Evolutionary conservation across 2,329 filamentous ascomycete genomes (phyloP), one percentile per base, ranked within the genome.

Genomic region (Pseudogymnoascus sp.): DNA sequence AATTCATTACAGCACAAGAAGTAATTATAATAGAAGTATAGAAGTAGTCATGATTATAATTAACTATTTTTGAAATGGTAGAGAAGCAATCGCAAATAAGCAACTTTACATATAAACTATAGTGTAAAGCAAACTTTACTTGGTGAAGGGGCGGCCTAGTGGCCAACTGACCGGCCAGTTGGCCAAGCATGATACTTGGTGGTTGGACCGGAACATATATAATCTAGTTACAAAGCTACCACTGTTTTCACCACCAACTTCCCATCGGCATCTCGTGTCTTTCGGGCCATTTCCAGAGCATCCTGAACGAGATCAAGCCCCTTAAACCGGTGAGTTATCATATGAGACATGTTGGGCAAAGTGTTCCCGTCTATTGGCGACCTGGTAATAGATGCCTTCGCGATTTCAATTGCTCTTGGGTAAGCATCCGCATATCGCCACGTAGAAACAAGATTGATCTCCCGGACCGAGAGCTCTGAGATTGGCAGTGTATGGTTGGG

Each of bases 201-300:
- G 11, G 35, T 38, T 38, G 15, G 35, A 15, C 35, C 5, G 15
- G 35, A 38, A 17, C 35, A 38, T 38, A 38, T 38, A 38, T 38
- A 38, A 38, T 38, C 15, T 38, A 38, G 13, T n/a, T 38, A 38
- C 6, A 38, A 38, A 38, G 59, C 71, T 62, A 74, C 67, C 19
- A 74, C 35, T 23, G 73, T 72, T 63, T 74, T 74, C 42, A 74
- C 42, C 57, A 74, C 72, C 61, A 74, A 62, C 8, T 69, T 71
- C 13, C 69, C 71, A 17, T 69, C 64, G 33, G 73, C 71, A 66
- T 74, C 72, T 61, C 71, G 73, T 4, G 72, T 69, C 38, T 96
- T 87, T 3, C 89, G 86, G 19, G 93, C 92, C 64, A 90, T 95
- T 77, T 90, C 87, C 76, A 97, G 97, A 4, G 93, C 93, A 76